Base-by-base conservation (phyloP, 2,329 filamentous ascomycete genomes). In the Apiospora koreana region DNA sequence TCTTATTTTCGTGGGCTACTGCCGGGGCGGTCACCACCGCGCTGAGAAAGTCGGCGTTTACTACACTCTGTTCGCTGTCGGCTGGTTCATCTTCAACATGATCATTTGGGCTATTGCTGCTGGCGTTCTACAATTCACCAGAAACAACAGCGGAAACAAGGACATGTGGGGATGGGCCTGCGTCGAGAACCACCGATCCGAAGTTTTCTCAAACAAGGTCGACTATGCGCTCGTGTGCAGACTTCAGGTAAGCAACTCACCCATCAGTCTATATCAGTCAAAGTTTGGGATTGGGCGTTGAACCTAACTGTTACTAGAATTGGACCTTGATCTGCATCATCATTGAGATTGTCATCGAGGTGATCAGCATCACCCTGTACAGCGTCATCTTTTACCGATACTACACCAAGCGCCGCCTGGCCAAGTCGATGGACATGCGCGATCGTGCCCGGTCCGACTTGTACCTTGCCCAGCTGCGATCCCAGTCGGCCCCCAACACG, bases 111-210 rank as follows among this genome's bases (percentile, higher is more conserved):
- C 92, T 69, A 85, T 96, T 43, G 94, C 94, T 42, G 95, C 95
- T 48, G 94, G 91, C 71, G 83, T 97, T 70, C 89, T 98, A 77
- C 94, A 98, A 80, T 89, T 92, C 76, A 90, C 90, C 70, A 93
- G 92, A 80, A 88, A 90, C 77, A 93, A 88, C 78, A 89, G 89
- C 78, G 84, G 89, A 74, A 93, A 93, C 78, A 90, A 97, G 81
- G 96, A 99, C 81, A 89, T 99, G 82, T 99, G 96, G 96, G 95
- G 95, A 71, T 99, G 96, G 96, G 90, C 94, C n/a, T 99, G 96
- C 81, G 92, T 95, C 70, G 88, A 97, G 77, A 98, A 98, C 81
- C 90, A 91, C 74, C 91, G 95, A 72, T 85, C 91, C 69, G 83
- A 94, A 67, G 84, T 97, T 68, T 98, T 95, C 80, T 80, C 89